These are phyloP conservation scores for Xylaria flabelliformis DNA, from an alignment of 495 filamentous ascomycete species.

Conservation along the genomic window DNA sequence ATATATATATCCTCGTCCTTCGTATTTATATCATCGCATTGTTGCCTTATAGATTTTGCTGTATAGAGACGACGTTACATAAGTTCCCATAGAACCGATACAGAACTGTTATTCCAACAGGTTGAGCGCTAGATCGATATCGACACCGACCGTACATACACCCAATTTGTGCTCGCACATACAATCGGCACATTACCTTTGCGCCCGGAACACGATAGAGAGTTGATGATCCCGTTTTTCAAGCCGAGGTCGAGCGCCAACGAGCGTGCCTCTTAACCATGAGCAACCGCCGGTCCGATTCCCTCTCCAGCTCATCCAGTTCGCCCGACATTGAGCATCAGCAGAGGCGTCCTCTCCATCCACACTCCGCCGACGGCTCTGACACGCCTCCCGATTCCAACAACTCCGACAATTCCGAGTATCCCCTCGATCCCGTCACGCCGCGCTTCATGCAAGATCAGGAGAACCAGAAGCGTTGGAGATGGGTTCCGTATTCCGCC, in stretches of 20 bases:
- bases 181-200: background rate
- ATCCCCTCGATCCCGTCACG: slow-evolving; percentile 35
- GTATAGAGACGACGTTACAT: background rate
- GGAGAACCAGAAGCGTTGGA: slow-evolving; percentile 38
- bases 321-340: slow-evolving; percentile 40
- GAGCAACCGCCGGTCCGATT: slow-evolving; percentile 36
- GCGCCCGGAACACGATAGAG: background rate
- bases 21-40: background rate
- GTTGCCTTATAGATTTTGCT: background rate
- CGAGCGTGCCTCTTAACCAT: slow-evolving; percentile 27
- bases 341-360: slow-evolving; percentile 34
- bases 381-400: slow-evolving; percentile 33
- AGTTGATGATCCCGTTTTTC: slow-evolving; percentile 9
- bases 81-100: background rate
- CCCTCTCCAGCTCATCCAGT: slow-evolving; percentile 25
- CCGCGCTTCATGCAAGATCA: slow-evolving; percentile 52
- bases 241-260: background rate
- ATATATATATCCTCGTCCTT: background rate
- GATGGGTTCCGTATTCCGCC: slow-evolving; percentile 58
- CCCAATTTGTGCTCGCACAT: background rate
- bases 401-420: slow-evolving; percentile 32
- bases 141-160: background rate
- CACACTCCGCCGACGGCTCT: slow-evolving; percentile 32
- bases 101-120: no score
- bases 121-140: background rate